phyloP scores from a whole-genome alignment of 129 eudicot genomes.

The Smallanthus sonchifolius region DNA sequence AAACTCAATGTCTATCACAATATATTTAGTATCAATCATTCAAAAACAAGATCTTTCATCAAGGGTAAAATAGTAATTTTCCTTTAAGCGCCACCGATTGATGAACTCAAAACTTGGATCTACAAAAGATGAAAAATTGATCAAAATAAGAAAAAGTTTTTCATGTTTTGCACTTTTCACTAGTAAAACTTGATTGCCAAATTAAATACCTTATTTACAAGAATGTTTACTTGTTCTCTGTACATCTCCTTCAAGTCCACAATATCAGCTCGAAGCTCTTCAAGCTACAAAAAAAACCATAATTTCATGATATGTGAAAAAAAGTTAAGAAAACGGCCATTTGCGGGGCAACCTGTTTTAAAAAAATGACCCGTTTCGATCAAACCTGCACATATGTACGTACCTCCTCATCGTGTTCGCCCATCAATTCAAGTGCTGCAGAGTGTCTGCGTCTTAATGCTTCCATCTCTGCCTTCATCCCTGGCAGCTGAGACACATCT shows the following conservation, averaged over 20 bases:
- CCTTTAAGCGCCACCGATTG: constrained; percentile 16
- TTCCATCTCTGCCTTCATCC: constrained; percentile 87
- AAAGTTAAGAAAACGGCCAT: neutral
- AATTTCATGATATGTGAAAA: neutral
- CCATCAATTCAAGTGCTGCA: constrained; percentile 96
- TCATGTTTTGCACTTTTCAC: neutral
- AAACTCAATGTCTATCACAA: constrained; percentile 5
- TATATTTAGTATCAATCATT: neutral
- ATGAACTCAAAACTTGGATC: constrained; percentile 24
- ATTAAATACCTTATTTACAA: constrained; percentile 67
- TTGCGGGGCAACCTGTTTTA: neutral
- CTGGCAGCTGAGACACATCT: constrained; percentile 80
- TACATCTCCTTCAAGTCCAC: constrained; percentile 97
- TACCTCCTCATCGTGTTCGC: constrained; percentile 99
- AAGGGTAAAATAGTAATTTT: neutral
- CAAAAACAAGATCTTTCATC: constrained; percentile 1
- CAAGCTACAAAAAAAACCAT: constrained; percentile 48
- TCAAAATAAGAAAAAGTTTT: neutral
- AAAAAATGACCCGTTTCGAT: neutral
- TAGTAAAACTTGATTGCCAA: neutral
- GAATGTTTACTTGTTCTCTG: constrained; percentile 92
- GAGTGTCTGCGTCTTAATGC: constrained; percentile 88
- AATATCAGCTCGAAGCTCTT: constrained; percentile 96
- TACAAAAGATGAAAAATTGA: constrained; percentile 9
- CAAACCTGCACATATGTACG: constrained; percentile 27